These are phyloP conservation scores for Ustilago loliicola DNA, from an alignment of 1,284 basidiomycete species.

Conservation along the genomic window DNA sequence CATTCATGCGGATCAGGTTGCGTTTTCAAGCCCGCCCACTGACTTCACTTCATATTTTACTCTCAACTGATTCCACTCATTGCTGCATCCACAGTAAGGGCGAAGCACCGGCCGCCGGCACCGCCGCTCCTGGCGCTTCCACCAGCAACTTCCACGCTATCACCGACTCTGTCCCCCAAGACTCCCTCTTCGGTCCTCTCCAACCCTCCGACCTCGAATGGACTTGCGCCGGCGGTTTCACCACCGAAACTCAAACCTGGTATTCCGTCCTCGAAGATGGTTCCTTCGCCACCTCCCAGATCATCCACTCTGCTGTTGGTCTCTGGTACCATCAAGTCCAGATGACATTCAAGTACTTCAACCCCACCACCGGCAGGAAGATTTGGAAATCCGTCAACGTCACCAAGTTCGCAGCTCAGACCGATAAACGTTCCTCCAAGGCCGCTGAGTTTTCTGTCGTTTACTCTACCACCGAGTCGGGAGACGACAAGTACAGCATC, in stretches of 20 bases:
- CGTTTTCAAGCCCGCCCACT: not conserved
- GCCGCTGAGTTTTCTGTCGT: constrained; percentile 84
- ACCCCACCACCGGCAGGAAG: constrained; percentile 80
- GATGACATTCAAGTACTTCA: constrained; percentile 91
- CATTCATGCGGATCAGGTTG: not conserved
- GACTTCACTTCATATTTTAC: not conserved
- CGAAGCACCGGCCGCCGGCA: constrained; percentile 28
- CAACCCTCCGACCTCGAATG: constrained; percentile 81
- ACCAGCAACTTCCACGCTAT: constrained; percentile 66
- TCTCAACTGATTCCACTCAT: not conserved
- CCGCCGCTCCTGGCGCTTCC: constrained; percentile 32
- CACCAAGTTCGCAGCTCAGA: constrained; percentile 79
- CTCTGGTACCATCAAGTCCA: constrained; percentile 95
- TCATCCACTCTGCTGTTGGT: constrained; percentile 94
- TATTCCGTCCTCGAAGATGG: constrained; percentile 89
- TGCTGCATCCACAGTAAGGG: constrained; percentile 21
- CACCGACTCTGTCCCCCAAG: constrained; percentile 60
- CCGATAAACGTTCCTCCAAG: constrained; percentile 87
- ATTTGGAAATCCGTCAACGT: constrained; percentile 93
- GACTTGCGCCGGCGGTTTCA: constrained; percentile 84
- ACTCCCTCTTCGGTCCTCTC: constrained; percentile 79
- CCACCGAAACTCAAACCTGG: constrained; percentile 91
- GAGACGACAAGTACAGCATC: constrained; percentile 82
- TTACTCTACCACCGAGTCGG: constrained; percentile 76
- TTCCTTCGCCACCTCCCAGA: constrained; percentile 84